Conservation (phyloP, 768 basidiomycete species). For the Phlegmacium glaucopus region DNA sequence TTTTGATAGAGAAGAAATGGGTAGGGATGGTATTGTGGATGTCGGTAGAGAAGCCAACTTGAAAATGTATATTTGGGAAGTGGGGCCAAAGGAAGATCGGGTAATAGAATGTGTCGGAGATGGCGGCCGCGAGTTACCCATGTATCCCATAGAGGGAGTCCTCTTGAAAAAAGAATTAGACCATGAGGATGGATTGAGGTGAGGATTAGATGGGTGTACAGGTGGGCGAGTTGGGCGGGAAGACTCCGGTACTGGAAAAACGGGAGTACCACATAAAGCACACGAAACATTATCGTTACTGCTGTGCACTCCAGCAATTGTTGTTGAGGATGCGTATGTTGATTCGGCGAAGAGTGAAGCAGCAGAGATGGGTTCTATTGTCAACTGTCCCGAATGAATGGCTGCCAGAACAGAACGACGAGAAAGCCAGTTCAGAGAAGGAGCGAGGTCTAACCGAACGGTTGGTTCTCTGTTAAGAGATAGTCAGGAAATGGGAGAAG, state of each 20-base stretch:
- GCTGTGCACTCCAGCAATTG: conserved; percentile 42
- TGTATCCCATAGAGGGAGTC: conserved; percentile 11
- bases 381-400: conserved; percentile 83
- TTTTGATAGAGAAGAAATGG: conserved; percentile 32
- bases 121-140: conserved; percentile 25
- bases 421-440: conserved; percentile 92
- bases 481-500: conserved; percentile 9
- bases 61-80: conserved; percentile 64
- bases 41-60: conserved; percentile 43
- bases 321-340: conserved; percentile 34
- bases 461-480: conserved; percentile 72
- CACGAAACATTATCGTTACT: conserved; percentile 59
- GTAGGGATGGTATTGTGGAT: conserved; percentile 29
- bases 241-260: conserved; percentile 39
- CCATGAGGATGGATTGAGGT: conserved; percentile 40
- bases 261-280: conserved; percentile 70
- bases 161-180: conserved; percentile 62
- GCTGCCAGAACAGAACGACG: conserved; percentile 80
- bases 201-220: conserved; percentile 30
- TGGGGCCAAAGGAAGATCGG: conserved; percentile 23
- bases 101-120: conserved; percentile 23
- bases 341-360: conserved; percentile 55
- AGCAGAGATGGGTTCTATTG: conserved; percentile 81
- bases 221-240: conserved; percentile 27
- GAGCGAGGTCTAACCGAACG: conserved; percentile 88